Conservation (phyloP, 2,329 filamentous ascomycete genomes). For the Sporothrix sp. region DNA sequence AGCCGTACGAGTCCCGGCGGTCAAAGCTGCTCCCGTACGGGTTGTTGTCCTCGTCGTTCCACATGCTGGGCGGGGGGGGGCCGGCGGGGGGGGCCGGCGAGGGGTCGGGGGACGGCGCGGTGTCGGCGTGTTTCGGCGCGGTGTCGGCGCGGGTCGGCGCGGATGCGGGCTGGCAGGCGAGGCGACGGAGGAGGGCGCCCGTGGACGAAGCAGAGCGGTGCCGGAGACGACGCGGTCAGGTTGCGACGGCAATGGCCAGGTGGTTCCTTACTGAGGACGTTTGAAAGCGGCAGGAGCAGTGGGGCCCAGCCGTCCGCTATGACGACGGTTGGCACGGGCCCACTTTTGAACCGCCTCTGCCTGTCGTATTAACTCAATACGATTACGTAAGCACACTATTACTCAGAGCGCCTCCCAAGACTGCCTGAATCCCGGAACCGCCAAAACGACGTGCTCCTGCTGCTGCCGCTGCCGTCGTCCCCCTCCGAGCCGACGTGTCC, state of each 20-base stretch:
- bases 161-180: background rate
- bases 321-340: slow-evolving; percentile 8
- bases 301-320: slow-evolving; percentile 15
- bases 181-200: no score
- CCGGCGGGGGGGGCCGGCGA: background rate
- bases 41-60: slow-evolving; percentile 99
- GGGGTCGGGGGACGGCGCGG: background rate
- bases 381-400: no score
- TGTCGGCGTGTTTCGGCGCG: background rate
- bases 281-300: slow-evolving; percentile 11
- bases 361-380: no score
- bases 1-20: slow-evolving; percentile 69
- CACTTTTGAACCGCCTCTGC: no score
- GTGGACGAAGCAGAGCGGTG: no score
- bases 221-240: no score
- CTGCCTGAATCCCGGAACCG: slow-evolving; percentile 15
- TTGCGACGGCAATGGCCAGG: background rate
- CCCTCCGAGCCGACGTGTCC: background rate
- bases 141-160: background rate
- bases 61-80: slow-evolving; percentile 53
- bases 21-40: slow-evolving; percentile 89
- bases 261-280: slow-evolving; percentile 7
- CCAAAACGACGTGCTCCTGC: slow-evolving; percentile 10
- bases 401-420: background rate
- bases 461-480: background rate